Conservation (phyloP, 2,329 filamentous ascomycete species). For the Emmonsia crescens region DNA sequence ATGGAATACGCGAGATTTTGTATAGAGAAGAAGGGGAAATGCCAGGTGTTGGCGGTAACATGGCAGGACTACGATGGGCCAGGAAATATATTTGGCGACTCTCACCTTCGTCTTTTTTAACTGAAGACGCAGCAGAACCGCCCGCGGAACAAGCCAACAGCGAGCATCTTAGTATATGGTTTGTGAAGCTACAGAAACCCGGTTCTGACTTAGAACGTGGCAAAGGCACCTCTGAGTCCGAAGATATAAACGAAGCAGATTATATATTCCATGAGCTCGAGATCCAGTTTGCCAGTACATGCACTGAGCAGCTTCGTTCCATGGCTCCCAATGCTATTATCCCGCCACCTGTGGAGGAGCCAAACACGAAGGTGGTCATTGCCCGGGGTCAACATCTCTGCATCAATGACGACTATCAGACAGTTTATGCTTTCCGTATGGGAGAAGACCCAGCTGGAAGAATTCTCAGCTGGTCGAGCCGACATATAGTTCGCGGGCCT, state of each 20-base stretch:
- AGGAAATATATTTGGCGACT: slow-evolving; percentile 38
- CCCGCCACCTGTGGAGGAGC: neutral
- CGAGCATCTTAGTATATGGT: slow-evolving; percentile 33
- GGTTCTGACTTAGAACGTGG: neutral
- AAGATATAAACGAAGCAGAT: slow-evolving; percentile 25
- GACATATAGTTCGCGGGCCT: slow-evolving; percentile 36
- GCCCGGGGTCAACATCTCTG: slow-evolving; percentile 36
- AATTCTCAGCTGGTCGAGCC: slow-evolving; percentile 33
- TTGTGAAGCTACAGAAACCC: slow-evolving; percentile 27
- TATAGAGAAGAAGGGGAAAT: slow-evolving; percentile 36
- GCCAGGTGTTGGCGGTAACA: slow-evolving; percentile 18
- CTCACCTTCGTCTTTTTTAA: slow-evolving; percentile 6
- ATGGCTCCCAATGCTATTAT: slow-evolving; percentile 18
- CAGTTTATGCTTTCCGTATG: slow-evolving; percentile 34
- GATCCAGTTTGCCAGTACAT: slow-evolving; percentile 16
- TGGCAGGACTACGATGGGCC: slow-evolving; percentile 24
- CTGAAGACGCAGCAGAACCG: slow-evolving; percentile 1
- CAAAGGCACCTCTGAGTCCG: slow-evolving; percentile 4
- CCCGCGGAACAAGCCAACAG: neutral
- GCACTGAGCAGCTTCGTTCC: neutral
- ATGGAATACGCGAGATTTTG: slow-evolving; percentile 23
- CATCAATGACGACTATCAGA: slow-evolving; percentile 38
- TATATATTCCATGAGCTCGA: slow-evolving; percentile 37
- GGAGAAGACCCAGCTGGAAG: slow-evolving; percentile 18
- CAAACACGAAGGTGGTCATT: slow-evolving; percentile 21